phyloP scores from a whole-genome alignment of 2,329 filamentous ascomycete genomes.

The Phaeosphaeria sp. region DNA sequence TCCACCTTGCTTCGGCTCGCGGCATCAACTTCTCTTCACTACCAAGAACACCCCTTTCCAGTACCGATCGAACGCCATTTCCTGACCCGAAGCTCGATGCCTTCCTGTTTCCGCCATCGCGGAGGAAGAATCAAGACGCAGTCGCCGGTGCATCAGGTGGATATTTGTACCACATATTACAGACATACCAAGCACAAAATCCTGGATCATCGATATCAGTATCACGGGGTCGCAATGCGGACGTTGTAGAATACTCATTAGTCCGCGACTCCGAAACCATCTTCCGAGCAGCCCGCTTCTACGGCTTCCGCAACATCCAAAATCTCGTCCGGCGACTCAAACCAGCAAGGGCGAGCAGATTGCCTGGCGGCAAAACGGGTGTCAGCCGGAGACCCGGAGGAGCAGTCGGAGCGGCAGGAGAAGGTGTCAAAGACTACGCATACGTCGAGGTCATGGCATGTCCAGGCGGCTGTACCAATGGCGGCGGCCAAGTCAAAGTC shows the following conservation, averaged over 20 bases:
- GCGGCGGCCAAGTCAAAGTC: conserved; percentile 92
- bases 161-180: conserved; percentile 84
- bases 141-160: conserved; percentile 84
- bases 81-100: conserved; percentile 73
- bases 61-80: conserved; percentile 63
- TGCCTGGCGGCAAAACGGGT: conserved; percentile 44
- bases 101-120: conserved; percentile 72
- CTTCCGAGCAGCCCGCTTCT: conserved; percentile 74
- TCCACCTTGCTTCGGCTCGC: conserved; percentile 85
- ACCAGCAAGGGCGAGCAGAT: conserved; percentile 72
- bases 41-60: conserved; percentile 63
- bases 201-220: conserved; percentile 75
- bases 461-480: conserved; percentile 97
- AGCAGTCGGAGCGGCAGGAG: conserved; percentile 64
- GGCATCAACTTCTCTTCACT: conserved; percentile 78
- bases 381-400: conserved; percentile 72
- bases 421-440: conserved; percentile 74
- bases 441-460: conserved; percentile 99
- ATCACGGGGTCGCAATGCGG: conserved; percentile 81
- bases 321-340: conserved; percentile 94
- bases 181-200: conserved; percentile 72
- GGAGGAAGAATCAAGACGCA: conserved; percentile 51
- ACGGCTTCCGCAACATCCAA: conserved; percentile 98
- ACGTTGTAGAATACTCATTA: conserved; percentile 86
- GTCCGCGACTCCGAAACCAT: conserved; percentile 55